Percentiles rank a stretch among this genome's conserved stretches.
These are phyloP conservation scores for Quaeritorhiza haematococci DNA, from an alignment of 371 early-diverging fungal species.

Conservation along the genomic window DNA sequence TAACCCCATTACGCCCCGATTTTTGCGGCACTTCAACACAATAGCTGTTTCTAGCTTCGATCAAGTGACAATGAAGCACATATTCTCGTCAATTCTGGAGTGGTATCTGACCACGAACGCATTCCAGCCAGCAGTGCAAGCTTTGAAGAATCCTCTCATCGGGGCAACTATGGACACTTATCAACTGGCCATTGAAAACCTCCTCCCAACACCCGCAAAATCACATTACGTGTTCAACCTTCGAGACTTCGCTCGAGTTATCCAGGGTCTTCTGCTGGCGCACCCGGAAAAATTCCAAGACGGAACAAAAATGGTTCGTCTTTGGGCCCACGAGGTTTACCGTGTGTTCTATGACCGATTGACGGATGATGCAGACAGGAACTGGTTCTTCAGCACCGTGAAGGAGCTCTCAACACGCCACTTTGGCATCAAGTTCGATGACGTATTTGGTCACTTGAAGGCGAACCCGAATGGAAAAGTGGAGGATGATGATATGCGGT, in stretches of 20 bases:
- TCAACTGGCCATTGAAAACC: constrained; percentile 36
- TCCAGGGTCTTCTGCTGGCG: constrained; percentile 47
- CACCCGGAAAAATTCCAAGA: constrained; percentile 40
- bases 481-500: constrained; percentile 52
- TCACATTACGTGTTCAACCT: constrained; percentile 55
- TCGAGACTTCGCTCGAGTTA: constrained; percentile 47
- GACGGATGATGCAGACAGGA: constrained; percentile 41
- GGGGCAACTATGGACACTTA: constrained; percentile 45
- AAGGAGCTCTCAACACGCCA: constrained; percentile 33
- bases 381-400: constrained; percentile 43
- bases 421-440: constrained; percentile 39
- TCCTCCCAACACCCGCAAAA: constrained; percentile 49
- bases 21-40: constrained; percentile 49
- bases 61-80: constrained; percentile 44
- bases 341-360: constrained; percentile 53
- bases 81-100: constrained; percentile 49
- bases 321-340: constrained; percentile 52
- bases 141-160: constrained; percentile 31
- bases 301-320: constrained; percentile 37
- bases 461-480: constrained; percentile 41
- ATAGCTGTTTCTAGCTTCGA: constrained; percentile 48
- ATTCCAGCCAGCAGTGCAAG: constrained; percentile 29
- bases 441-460: constrained; percentile 43
- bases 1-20: constrained; percentile 47
- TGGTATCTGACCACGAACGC: constrained; percentile 47